A percentile compares a stretch with the other conserved stretches of the same genome.
Conservation (phyloP, 1,284 basidiomycete genomes). For the Cryptococcus wingfieldii region DNA sequence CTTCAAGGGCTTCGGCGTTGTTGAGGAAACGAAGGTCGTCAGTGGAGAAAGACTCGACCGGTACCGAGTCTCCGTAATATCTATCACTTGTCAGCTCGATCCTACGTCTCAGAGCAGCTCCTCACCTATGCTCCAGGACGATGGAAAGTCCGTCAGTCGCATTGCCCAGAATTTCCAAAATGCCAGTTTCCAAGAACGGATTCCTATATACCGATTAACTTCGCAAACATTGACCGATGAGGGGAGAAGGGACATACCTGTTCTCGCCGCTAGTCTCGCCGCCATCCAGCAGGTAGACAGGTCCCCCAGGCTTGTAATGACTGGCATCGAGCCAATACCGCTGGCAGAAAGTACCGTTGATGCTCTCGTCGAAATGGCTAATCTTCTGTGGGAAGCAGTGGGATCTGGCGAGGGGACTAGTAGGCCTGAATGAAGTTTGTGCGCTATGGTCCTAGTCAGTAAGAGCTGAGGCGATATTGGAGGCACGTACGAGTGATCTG, state of each 20-base stretch:
- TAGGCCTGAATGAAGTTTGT: background rate
- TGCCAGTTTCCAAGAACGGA: conserved; percentile 57
- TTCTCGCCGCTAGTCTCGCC: conserved; percentile 63
- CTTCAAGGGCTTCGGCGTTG: conserved; percentile 84
- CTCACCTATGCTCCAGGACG: conserved; percentile 81
- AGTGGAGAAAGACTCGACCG: conserved; percentile 63
- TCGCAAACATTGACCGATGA: background rate
- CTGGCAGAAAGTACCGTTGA: conserved; percentile 52
- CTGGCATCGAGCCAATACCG: conserved; percentile 83
- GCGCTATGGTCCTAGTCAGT: background rate
- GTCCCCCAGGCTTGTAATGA: conserved; percentile 69
- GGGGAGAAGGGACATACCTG: conserved; percentile 19
- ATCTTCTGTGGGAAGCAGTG: conserved; percentile 75
- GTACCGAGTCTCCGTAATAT: conserved; percentile 65
- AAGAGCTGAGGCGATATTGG: background rate
- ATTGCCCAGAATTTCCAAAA: conserved; percentile 74
- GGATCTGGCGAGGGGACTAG: conserved; percentile 15
- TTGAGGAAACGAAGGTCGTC: conserved; percentile 77
- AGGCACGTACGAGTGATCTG: conserved; percentile 1
- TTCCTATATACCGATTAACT: conserved; percentile 22
- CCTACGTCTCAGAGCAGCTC: too few species aligned
- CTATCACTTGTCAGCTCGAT: conserved; percentile 5
- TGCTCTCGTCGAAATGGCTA: conserved; percentile 58
- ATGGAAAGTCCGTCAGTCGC: conserved; percentile 79
- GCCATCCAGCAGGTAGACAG: conserved; percentile 75